These are phyloP conservation scores for Citrus hindsii DNA, from an alignment of 345 rosid species.

Conservation along the genomic window DNA sequence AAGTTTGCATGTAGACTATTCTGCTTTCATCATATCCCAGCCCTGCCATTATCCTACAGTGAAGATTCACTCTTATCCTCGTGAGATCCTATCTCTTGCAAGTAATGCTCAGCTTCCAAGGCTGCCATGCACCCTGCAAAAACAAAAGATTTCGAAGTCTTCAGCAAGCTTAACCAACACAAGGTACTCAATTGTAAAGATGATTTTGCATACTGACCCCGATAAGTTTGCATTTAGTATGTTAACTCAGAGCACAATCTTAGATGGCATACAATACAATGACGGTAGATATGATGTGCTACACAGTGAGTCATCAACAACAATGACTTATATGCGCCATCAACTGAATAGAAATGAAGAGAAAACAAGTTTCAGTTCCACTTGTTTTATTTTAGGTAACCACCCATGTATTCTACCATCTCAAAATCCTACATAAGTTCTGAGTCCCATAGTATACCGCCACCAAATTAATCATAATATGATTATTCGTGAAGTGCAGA, in stretches of 20 bases:
- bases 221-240: not conserved
- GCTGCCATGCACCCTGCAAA: constrained; percentile 98
- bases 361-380: not conserved
- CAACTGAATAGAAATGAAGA: not conserved
- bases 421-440: not conserved
- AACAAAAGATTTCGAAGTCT: not conserved
- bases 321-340: not conserved
- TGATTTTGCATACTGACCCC: not conserved
- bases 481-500: not conserved
- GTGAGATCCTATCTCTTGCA: constrained; percentile 75
- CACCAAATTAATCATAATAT: not conserved
- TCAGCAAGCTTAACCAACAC: not conserved
- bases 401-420: not conserved
- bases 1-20: not conserved
- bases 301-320: not conserved
- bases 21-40: not conserved
- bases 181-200: not conserved
- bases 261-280: not conserved
- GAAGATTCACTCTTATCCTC: constrained; percentile 52
- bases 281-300: not conserved
- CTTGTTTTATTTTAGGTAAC: not conserved
- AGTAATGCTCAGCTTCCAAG: constrained; percentile 90
- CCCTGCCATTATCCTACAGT: not conserved
- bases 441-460: not conserved
- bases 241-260: not conserved